Conservation (phyloP, 129 eudicot species). For the Lactuca saligna region DNA sequence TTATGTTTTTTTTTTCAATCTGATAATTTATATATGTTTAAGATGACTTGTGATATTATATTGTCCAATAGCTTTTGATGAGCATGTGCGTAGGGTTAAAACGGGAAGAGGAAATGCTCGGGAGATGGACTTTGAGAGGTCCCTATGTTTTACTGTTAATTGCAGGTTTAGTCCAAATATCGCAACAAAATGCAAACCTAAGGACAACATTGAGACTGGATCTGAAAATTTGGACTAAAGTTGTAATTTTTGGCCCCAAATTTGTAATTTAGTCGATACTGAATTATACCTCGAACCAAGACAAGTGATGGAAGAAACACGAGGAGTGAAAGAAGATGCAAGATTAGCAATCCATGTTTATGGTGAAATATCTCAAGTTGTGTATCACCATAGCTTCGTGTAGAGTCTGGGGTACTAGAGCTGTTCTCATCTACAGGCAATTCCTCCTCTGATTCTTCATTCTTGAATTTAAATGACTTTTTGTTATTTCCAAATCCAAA, state of each 20-base stretch:
- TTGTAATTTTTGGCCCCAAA: no score
- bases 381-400: slow-evolving; percentile 71
- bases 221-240: no score
- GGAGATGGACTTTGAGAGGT: slow-evolving; percentile 93
- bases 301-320: slow-evolving; percentile 85
- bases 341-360: slow-evolving; percentile 79
- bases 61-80: slow-evolving; percentile 67
- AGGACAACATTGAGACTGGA: no score
- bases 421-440: slow-evolving; percentile 37
- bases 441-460: slow-evolving; percentile 35
- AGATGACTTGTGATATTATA: background rate
- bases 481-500: slow-evolving; percentile 47
- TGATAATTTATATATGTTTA: background rate
- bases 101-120: slow-evolving; percentile 69
- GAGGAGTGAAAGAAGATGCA: slow-evolving; percentile 68
- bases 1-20: no score
- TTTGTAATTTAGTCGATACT: no score
- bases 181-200: no score
- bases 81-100: slow-evolving; percentile 88
- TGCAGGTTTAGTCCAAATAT: no score
- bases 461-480: slow-evolving; percentile 23
- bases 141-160: no score
- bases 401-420: slow-evolving; percentile 57
- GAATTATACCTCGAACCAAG: slow-evolving; percentile 81
- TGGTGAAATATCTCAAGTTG: slow-evolving; percentile 87